Evolutionary conservation across 1,284 basidiomycete species (phyloP), one percentile per base, ranked within the genome.

Genomic region (Phlebopus sp.): DNA sequence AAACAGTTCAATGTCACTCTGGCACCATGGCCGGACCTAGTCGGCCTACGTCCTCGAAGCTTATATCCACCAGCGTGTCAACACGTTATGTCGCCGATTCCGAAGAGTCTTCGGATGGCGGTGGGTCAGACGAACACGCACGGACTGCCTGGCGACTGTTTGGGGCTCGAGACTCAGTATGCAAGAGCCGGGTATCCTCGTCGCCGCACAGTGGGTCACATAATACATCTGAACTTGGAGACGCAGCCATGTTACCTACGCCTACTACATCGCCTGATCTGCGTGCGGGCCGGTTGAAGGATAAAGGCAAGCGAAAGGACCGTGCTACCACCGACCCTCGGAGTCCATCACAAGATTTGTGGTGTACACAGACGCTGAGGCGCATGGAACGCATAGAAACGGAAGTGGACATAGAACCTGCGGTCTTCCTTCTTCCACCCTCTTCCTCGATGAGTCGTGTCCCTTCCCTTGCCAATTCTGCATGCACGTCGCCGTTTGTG

Each of bases 61-160:
- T n/a, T 5, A 21, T 30, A 25, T 23, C 2, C 10, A 32, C n/a
- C n/a, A 23, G 7, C 13, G 41, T 37, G 1, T 29, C 36, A 2
- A 39, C 23, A 34, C 39, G 30, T 37, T 50, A 49, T 48, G 44
- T 45, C 41, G 56, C 47, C 52, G 57, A 68, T 19, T 74, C 73
- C 25, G 70, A 75, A 25, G 69, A 73, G 15, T 72, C 76, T 32
- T 72, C 74, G 1, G 68, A 78, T 31, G 64, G 65, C 2, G 72
- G 68, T 31, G 69, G 65, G 30, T 74, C 75, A 18, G 75, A 80
- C 30, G 74, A 72, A 17, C 69, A 72, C 21, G 76, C 70, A 14
- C 66, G 68, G 43, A 79, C 74, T 5, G 79, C 81, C 1, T 74
- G 77, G 58, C 47, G 56, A n/a, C 54, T 82, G 15, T 83, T 83